Base-by-base conservation (phyloP, 306 rosid species). In the Cucurbita maxima region DNA sequence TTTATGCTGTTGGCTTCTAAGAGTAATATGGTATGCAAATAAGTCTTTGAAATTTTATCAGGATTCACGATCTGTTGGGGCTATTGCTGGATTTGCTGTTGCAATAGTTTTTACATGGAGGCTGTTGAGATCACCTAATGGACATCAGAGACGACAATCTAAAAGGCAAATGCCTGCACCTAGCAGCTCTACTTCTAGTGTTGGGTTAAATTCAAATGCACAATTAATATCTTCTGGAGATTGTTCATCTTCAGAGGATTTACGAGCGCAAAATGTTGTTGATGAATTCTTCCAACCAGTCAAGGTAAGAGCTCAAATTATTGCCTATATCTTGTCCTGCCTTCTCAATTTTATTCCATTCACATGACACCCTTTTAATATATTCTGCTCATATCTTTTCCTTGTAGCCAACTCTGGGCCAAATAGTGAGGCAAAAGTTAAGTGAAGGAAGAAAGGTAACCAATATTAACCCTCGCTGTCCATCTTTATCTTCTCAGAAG, bases 361-460 rank as follows among this genome's bases (percentile, higher is more conserved):
- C 72, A 30, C 25, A 14, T 69, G 73, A 25, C 43, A 45, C 43
- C 1, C 52, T 77, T 63, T 50, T n/a, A 62, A 53, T 34, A 51
- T 34, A 51, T 73, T 34, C 67, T 57, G n/a, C 50, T 48, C 25
- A 6, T 30, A 67, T 68, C 70, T 77, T 58, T 61, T 71, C 60
- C 74, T 71, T 64, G 37, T 92, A 95, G 97, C 96, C 97, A 73
- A 91, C 92, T 54, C 82, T 95, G 88, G 92, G 91, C 74, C 96
- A 89, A 88, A 86, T 91, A 56, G 99, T 91, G 55, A 85, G 90
- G 85, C 97, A 95, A 88, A 95, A 86, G 79, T 84, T 95, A 82
- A 95, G 96, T 78, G 97, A 95, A 79, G 99, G 96, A 89, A 88
- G 99, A 84, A 91, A 89, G 97, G 97, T 94, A 89, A 58, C 22